These are phyloP conservation scores for Psilocybe azurescens DNA, from an alignment of 768 basidiomycete species.

Conservation along the genomic window DNA sequence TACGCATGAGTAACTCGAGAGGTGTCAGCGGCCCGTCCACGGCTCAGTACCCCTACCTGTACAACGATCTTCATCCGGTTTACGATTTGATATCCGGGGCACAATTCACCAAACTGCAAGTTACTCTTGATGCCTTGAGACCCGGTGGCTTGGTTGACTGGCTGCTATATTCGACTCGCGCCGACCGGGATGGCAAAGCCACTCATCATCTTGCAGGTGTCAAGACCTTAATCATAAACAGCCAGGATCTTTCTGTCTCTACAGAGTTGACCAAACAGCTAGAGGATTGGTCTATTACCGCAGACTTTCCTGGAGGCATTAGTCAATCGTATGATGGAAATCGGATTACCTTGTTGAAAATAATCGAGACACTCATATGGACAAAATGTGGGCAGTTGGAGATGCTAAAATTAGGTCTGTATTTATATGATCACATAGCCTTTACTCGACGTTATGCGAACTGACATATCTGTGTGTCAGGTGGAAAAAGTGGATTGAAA, in stretches of 20 bases:
- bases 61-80: not conserved
- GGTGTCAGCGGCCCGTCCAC: not conserved
- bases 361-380: not conserved
- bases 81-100: not conserved
- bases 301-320: not conserved
- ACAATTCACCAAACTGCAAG: not conserved
- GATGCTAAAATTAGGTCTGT: constrained; percentile 1
- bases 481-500: not conserved
- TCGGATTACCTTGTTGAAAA: not conserved
- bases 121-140: not conserved
- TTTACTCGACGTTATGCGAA: not conserved
- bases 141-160: not conserved
- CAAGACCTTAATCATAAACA: not conserved
- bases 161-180: not conserved
- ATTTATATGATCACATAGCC: not conserved
- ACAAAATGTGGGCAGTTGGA: not conserved
- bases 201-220: not conserved
- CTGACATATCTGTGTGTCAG: not conserved
- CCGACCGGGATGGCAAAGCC: not conserved
- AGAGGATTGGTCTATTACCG: not conserved
- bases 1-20: not conserved
- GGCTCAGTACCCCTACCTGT: not conserved
- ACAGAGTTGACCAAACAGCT: not conserved
- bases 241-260: not conserved
- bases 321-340: not conserved